Percentiles rank a stretch among this genome's conserved stretches.
These are phyloP conservation scores for Trapa bicornis DNA, from an alignment of 345 rosid species.

Conservation along the genomic window DNA sequence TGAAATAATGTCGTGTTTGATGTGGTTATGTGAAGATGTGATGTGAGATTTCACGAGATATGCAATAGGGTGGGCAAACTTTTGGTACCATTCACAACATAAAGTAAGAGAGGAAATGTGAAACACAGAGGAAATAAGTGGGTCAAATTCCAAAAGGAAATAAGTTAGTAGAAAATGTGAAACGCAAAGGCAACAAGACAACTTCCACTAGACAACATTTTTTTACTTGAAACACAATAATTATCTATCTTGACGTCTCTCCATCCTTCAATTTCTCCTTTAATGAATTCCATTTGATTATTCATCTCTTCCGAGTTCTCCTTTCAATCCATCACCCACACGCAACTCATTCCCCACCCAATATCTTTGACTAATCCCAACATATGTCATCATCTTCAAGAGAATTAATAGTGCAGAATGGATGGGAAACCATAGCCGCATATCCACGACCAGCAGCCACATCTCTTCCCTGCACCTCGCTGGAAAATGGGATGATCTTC, in stretches of 20 bases:
- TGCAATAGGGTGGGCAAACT: too few species aligned
- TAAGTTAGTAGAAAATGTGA: not conserved
- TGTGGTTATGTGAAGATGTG: not conserved
- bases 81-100: too few species aligned
- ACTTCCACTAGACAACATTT: slow-evolving; percentile 13
- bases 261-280: slow-evolving; percentile 6
- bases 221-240: slow-evolving; percentile 25
- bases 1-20: not conserved
- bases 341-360: slow-evolving; percentile 27
- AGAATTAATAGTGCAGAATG: not conserved
- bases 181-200: slow-evolving; percentile 7
- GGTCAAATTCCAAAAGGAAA: too few species aligned
- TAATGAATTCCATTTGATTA: slow-evolving; percentile 8
- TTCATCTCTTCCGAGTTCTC: too few species aligned
- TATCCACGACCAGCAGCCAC: not conserved
- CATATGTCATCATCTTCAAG: not conserved
- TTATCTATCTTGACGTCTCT: slow-evolving; percentile 34
- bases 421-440: not conserved
- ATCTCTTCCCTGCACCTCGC: not conserved
- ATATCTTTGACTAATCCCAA: slow-evolving; percentile 22
- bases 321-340: slow-evolving; percentile 21
- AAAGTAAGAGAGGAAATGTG: too few species aligned
- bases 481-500: not conserved
- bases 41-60: too few species aligned
- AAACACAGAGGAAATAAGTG: too few species aligned